These are phyloP conservation scores for Xenoacremonium recifei DNA, from an alignment of 2,329 filamentous ascomycete genomes.

Conservation along the genomic window DNA sequence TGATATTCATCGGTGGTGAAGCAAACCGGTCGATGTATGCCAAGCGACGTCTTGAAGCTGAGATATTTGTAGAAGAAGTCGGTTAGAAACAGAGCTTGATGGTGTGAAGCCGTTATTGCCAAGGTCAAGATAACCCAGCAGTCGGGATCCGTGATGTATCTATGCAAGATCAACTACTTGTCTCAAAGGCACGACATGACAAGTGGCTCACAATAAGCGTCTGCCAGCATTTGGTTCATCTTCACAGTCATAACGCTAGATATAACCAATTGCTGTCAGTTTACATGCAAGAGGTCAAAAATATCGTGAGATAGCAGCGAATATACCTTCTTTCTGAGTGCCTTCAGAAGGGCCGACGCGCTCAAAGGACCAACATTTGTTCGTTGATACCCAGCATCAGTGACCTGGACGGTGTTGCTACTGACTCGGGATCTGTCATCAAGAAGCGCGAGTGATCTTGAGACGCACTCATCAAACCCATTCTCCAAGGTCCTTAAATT, in stretches of 20 bases:
- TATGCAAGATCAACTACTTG: not conserved
- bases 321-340: constrained; percentile 2
- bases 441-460: not conserved
- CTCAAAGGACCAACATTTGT: not conserved
- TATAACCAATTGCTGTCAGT: not conserved
- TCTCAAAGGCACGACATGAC: not conserved
- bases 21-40: constrained; percentile 2
- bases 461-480: not conserved
- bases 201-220: constrained; percentile 1
- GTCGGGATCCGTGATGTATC: constrained; percentile 4
- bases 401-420: not conserved
- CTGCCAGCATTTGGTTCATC: constrained; percentile 2
- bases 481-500: not conserved
- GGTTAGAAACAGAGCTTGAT: constrained; percentile 2
- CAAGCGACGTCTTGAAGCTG: not conserved
- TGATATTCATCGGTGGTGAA: not conserved
- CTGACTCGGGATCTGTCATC: constrained; percentile 2
- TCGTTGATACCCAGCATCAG: not conserved
- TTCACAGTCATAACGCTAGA: constrained; percentile 3
- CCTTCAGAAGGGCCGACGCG: not conserved
- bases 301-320: not conserved
- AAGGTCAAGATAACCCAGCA: constrained; percentile 1
- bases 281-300: not conserved
- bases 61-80: constrained; percentile 7
- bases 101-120: not conserved